A percentile compares a stretch with the other conserved stretches of the same genome.
These are phyloP conservation scores for Styphnolobium japonicum DNA, from an alignment of 306 rosid species.

Conservation along the genomic window DNA sequence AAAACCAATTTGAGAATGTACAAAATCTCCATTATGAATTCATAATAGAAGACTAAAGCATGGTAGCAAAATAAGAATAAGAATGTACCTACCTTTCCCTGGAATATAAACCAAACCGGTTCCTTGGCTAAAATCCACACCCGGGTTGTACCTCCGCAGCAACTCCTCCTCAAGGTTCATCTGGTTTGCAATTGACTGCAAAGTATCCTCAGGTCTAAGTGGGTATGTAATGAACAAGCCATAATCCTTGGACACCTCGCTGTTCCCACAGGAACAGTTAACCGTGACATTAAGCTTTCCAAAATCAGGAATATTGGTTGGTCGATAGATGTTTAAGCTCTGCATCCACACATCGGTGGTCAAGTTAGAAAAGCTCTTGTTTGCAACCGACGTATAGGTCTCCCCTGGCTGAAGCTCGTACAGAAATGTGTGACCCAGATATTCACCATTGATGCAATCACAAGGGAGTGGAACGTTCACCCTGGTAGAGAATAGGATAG, in stretches of 20 bases:
- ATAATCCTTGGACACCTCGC: constrained; percentile 40
- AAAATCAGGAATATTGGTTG: constrained; percentile 26
- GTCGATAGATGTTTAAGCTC: constrained; percentile 28
- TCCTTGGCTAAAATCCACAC: constrained; percentile 53
- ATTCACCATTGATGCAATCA: constrained; percentile 41
- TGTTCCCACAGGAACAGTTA: constrained; percentile 73
- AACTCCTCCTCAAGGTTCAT: constrained; percentile 12
- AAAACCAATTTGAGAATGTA: neutral
- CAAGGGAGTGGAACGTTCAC: constrained; percentile 64
- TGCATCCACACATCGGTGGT: constrained; percentile 47
- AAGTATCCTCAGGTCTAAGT: constrained; percentile 42
- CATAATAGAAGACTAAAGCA: neutral
- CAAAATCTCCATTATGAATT: neutral
- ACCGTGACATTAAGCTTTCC: constrained; percentile 43
- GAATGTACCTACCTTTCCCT: constrained; percentile 63
- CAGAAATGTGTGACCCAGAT: constrained; percentile 48
- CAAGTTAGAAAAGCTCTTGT: constrained; percentile 35
- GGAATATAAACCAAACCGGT: constrained; percentile 61
- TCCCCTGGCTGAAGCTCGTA: constrained; percentile 25
- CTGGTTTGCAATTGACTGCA: constrained; percentile 32
- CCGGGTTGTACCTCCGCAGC: constrained; percentile 52
- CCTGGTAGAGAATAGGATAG: neutral
- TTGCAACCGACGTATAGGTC: constrained; percentile 36
- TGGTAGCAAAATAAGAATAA: neutral
- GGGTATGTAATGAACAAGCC: constrained; percentile 80